A percentile compares a stretch with the other conserved stretches of the same genome.
Conservation (phyloP, 805 yeast species). For the Ogataea methanolica region DNA sequence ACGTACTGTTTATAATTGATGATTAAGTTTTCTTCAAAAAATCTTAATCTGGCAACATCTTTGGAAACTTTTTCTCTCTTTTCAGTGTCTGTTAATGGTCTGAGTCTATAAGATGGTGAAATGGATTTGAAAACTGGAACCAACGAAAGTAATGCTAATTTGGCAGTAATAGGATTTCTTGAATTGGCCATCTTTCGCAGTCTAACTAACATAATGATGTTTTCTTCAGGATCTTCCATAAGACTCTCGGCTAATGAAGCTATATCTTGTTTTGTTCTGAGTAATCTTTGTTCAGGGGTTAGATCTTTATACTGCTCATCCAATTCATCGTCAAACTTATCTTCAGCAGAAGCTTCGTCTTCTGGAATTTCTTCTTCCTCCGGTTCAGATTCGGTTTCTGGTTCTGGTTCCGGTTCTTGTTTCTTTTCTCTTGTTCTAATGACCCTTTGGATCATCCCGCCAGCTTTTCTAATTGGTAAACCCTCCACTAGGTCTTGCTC, state of each 20-base stretch:
- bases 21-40: conserved; percentile 76
- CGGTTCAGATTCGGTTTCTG: conserved; percentile 6
- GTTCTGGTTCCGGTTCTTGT: conserved; percentile 13
- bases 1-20: conserved; percentile 65
- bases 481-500: conserved; percentile 53
- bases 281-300: conserved; percentile 48
- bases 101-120: conserved; percentile 82
- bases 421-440: conserved; percentile 31
- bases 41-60: conserved; percentile 74
- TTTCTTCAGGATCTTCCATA: conserved; percentile 87
- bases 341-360: conserved; percentile 11
- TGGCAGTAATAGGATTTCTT: conserved; percentile 58
- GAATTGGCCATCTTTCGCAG: conserved; percentile 68
- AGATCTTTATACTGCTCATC: conserved; percentile 40
- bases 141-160: conserved; percentile 71
- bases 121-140: conserved; percentile 81
- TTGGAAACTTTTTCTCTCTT: conserved; percentile 75
- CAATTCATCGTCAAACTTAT: conserved; percentile 22
- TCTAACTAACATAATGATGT: conserved; percentile 59
- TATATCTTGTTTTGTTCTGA: conserved; percentile 71
- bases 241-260: conserved; percentile 75
- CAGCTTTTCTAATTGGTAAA: conserved; percentile 77
- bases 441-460: conserved; percentile 76
- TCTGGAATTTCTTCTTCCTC: conserved; percentile 12
- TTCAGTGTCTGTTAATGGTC: conserved; percentile 79